phyloP scores from a whole-genome alignment of 345 rosid species.

The Moringa oleifera region DNA sequence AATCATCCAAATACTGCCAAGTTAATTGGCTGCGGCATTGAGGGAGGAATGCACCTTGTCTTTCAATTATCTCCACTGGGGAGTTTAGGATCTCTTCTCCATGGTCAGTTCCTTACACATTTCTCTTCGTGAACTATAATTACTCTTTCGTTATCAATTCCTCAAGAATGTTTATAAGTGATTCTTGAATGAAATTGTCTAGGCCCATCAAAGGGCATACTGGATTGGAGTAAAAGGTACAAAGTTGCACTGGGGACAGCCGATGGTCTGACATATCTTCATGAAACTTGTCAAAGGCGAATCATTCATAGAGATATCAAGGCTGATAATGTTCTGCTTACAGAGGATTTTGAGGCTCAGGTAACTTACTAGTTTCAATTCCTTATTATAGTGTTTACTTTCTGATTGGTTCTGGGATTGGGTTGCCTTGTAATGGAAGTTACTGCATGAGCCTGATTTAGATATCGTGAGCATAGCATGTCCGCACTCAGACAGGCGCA shows the following conservation, averaged over 20 bases:
- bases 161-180: background rate
- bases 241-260: conserved; percentile 82
- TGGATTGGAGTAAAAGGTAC: conserved; percentile 78
- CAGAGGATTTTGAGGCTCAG: conserved; percentile 86
- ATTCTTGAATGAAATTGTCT: conserved; percentile 16
- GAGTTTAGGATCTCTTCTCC: conserved; percentile 73
- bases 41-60: conserved; percentile 80
- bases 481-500: no score
- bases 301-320: conserved; percentile 97
- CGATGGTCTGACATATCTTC: conserved; percentile 83
- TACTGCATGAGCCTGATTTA: no score
- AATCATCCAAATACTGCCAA: conserved; percentile 87
- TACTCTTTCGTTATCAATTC: background rate
- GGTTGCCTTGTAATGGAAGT: no score
- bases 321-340: conserved; percentile 86
- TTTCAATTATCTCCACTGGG: conserved; percentile 72
- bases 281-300: conserved; percentile 69
- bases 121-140: background rate
- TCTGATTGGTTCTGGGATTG: no score
- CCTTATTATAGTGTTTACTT: no score
- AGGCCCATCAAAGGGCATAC: conserved; percentile 45
- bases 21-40: conserved; percentile 77
- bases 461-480: no score
- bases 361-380: conserved; percentile 36
- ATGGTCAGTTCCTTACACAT: conserved; percentile 38